Conservation (phyloP, 2,329 filamentous ascomycete species). For the Alternaria longipes region DNA sequence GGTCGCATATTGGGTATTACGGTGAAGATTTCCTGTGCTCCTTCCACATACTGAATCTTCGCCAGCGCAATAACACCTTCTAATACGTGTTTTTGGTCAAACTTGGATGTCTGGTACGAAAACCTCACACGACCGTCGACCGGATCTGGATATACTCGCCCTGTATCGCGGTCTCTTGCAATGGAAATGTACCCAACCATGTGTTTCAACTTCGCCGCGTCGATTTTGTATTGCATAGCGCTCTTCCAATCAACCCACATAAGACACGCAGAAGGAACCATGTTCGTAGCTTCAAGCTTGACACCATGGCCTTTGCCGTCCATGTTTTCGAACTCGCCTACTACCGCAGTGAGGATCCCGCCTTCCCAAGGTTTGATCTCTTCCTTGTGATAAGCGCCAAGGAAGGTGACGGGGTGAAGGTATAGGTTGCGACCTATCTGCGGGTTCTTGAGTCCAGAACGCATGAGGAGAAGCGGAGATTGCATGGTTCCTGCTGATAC, state of each 20-base stretch:
- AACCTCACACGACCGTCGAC: slow-evolving; percentile 70
- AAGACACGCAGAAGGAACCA: slow-evolving; percentile 75
- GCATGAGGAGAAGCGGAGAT: slow-evolving; percentile 77
- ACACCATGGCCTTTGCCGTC: slow-evolving; percentile 82
- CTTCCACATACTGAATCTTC: slow-evolving; percentile 79
- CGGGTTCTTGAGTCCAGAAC: slow-evolving; percentile 81
- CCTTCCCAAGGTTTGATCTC: slow-evolving; percentile 72
- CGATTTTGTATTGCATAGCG: slow-evolving; percentile 76
- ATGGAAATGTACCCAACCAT: slow-evolving; percentile 78
- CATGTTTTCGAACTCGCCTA: slow-evolving; percentile 80
- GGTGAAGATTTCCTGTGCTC: slow-evolving; percentile 81
- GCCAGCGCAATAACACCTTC: slow-evolving; percentile 76
- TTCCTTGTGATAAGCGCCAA: slow-evolving; percentile 71
- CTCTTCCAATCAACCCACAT: slow-evolving; percentile 71
- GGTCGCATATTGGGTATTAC: slow-evolving; percentile 69
- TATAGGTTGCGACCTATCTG: slow-evolving; percentile 85
- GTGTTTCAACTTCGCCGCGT: slow-evolving; percentile 72
- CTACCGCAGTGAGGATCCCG: slow-evolving; percentile 80
- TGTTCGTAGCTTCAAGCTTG: slow-evolving; percentile 80
- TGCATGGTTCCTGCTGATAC: slow-evolving; percentile 79
- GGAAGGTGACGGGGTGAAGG: slow-evolving; percentile 74
- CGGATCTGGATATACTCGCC: slow-evolving; percentile 77
- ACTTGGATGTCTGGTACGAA: slow-evolving; percentile 74
- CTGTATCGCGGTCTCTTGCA: slow-evolving; percentile 77
- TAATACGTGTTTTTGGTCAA: slow-evolving; percentile 76